Percentiles rank a stretch among this genome's conserved stretches.
Conservation (phyloP, 2,329 filamentous ascomycete genomes). For the Xylariaceae sp. region DNA sequence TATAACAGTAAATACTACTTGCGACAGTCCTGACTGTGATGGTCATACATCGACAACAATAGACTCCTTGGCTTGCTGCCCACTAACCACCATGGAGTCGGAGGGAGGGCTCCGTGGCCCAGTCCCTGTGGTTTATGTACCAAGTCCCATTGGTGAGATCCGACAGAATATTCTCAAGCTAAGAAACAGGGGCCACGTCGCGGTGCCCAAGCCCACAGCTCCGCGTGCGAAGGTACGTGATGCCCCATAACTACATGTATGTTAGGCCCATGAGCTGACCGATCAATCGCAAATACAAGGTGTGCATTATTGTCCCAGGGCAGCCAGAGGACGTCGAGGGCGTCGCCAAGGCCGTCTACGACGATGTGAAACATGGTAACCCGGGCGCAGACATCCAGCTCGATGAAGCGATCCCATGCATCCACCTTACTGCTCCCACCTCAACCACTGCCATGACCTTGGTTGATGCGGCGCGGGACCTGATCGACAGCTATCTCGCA, state of each 20-base stretch:
- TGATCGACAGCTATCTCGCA: constrained; percentile 11
- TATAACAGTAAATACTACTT: too few species aligned
- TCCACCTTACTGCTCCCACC: constrained; percentile 15
- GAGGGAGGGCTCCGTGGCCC: too few species aligned
- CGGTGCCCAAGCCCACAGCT: too few species aligned
- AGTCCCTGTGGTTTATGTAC: not conserved
- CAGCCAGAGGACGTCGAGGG: not conserved
- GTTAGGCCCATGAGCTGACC: too few species aligned
- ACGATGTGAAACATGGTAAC: constrained; percentile 40
- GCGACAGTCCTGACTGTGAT: too few species aligned
- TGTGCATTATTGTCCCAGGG: constrained; percentile 8
- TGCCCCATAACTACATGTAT: too few species aligned
- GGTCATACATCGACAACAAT: too few species aligned
- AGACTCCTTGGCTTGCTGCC: too few species aligned
- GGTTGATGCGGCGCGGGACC: constrained; percentile 13
- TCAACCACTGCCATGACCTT: constrained; percentile 13
- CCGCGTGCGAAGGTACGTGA: too few species aligned
- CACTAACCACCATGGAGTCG: not conserved
- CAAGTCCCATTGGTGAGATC: not conserved
- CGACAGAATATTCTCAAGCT: not conserved
- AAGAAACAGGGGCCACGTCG: not conserved
- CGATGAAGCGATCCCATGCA: constrained; percentile 9
- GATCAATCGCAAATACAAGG: constrained; percentile 6
- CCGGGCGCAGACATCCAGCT: constrained; percentile 20
- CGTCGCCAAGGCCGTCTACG: constrained; percentile 7